Conservation (phyloP, 1,284 basidiomycete genomes). For the Cryptococcus deneoformans region DNA sequence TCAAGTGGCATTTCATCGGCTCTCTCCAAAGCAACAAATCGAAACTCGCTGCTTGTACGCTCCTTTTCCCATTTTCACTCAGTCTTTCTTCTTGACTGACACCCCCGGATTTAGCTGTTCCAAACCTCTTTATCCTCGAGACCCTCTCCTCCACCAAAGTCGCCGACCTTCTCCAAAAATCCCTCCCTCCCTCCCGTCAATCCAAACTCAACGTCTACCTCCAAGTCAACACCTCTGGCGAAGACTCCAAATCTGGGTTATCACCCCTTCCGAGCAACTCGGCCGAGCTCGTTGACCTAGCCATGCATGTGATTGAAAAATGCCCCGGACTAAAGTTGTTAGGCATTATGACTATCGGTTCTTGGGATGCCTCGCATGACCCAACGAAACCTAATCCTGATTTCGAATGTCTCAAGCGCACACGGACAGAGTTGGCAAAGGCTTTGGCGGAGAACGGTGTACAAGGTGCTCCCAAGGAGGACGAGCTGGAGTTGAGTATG, state of each 20-base stretch:
- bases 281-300: constrained; percentile 63
- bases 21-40: constrained; percentile 93
- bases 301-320: constrained; percentile 63
- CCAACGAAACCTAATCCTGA: constrained; percentile 70
- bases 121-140: constrained; percentile 85
- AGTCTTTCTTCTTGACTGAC: neutral
- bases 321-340: constrained; percentile 74
- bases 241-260: constrained; percentile 85
- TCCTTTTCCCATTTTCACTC: neutral
- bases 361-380: constrained; percentile 65
- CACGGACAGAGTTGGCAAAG: constrained; percentile 59
- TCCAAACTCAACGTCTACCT: constrained; percentile 72
- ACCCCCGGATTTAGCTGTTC: constrained; percentile 61
- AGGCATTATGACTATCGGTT: constrained; percentile 97
- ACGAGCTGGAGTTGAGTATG: constrained; percentile 81
- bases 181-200: constrained; percentile 52
- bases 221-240: constrained; percentile 93
- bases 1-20: constrained; percentile 97
- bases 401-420: constrained; percentile 68
- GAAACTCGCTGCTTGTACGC: constrained; percentile 79
- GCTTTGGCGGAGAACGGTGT: constrained; percentile 51
- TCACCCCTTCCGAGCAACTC: constrained; percentile 54
- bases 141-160: constrained; percentile 85
- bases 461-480: constrained; percentile 25
- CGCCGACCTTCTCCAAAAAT: constrained; percentile 78